Evolutionary conservation across 208 protist species (phyloP).

Genomic region (Herpetomonas samuelpessoai): DNA sequence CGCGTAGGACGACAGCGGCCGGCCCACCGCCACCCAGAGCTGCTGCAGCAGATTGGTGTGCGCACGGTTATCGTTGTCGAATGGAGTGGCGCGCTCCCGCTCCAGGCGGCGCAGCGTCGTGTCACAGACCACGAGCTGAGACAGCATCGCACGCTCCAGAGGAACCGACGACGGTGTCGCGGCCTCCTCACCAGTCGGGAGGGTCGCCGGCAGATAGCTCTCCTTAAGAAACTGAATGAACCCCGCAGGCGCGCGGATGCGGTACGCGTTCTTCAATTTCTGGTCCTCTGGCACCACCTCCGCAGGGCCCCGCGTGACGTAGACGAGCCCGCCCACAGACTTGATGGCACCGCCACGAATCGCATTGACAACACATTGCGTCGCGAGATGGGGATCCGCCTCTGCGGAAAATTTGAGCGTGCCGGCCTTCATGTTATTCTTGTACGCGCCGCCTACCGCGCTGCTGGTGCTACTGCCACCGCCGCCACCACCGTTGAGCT

Average conservation of each 20-base stretch:
- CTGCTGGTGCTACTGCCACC: constrained; percentile 4
- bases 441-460: constrained; percentile 6
- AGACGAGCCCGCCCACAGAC: constrained; percentile 45
- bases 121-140: constrained; percentile 41
- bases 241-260: constrained; percentile 22
- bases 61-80: constrained; percentile 50
- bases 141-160: constrained; percentile 40
- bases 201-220: constrained; percentile 36
- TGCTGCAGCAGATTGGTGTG: constrained; percentile 65
- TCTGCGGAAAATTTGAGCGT: constrained; percentile 15
- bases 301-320: constrained; percentile 49
- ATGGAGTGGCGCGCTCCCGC: constrained; percentile 52
- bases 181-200: not conserved
- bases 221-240: constrained; percentile 46
- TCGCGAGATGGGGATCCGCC: constrained; percentile 33
- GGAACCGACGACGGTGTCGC: constrained; percentile 8
- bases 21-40: constrained; percentile 59
- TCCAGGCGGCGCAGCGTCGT: constrained; percentile 43
- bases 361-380: constrained; percentile 29
- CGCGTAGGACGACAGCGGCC: constrained; percentile 28
- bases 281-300: constrained; percentile 13
- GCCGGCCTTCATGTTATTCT: not conserved
- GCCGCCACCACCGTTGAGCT: not conserved
- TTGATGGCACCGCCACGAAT: constrained; percentile 31
- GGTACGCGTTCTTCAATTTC: constrained; percentile 40